These are phyloP conservation scores for Annona squamosa DNA, from an alignment of 164 flowering plant species.

Conservation along the genomic window DNA sequence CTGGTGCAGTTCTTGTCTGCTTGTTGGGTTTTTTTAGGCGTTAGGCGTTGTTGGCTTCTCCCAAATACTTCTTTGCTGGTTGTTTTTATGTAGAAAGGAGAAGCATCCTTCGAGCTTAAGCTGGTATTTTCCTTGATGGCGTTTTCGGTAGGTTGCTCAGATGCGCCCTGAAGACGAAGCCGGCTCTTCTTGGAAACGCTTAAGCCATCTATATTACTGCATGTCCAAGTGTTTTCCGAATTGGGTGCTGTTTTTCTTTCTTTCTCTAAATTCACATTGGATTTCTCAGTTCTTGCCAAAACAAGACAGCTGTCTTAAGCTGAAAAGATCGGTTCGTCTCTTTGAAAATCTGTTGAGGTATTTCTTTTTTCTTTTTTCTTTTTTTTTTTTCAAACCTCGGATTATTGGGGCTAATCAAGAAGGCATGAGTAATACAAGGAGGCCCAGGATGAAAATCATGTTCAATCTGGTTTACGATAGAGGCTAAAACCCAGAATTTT, in stretches of 20 bases:
- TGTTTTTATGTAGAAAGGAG: background rate
- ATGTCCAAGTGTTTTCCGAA: background rate
- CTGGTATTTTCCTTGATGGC: background rate
- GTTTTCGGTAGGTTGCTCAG: background rate
- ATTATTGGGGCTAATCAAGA: background rate
- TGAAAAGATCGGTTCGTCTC: background rate
- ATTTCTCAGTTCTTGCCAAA: background rate
- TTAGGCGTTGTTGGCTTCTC: background rate
- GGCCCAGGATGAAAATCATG: conserved; percentile 38
- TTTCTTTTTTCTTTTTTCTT: background rate
- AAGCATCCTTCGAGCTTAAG: background rate
- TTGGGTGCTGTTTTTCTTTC: background rate
- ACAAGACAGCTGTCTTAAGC: background rate
- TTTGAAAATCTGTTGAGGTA: background rate
- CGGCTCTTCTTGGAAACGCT: background rate
- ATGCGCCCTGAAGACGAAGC: background rate
- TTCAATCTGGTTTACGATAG: conserved; percentile 57
- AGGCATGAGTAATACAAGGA: conserved; percentile 56
- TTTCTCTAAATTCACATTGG: background rate
- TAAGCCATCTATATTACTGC: background rate
- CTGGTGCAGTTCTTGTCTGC: conserved; percentile 1
- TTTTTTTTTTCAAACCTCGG: background rate
- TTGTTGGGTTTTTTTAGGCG: conserved; percentile 3
- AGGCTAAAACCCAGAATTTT: conserved; percentile 27
- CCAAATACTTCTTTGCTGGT: background rate